Conservation (phyloP, 1,284 basidiomycete genomes). For the Trametes hirsuta region DNA sequence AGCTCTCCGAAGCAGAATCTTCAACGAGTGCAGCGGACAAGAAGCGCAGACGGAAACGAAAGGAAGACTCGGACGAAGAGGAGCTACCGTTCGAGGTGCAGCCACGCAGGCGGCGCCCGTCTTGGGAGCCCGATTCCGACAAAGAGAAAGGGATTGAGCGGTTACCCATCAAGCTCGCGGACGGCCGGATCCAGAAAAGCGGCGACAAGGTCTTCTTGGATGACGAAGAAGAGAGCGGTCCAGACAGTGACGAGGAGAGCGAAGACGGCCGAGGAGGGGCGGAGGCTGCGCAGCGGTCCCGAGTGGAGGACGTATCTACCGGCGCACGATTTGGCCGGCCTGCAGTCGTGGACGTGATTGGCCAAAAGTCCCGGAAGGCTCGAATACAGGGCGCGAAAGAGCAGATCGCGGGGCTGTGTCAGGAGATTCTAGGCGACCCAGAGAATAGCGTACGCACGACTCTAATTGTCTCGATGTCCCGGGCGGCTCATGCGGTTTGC, state of each 20-base stretch:
- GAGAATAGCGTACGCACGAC: slow-evolving; percentile 71
- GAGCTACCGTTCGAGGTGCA: slow-evolving; percentile 75
- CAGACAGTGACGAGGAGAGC: slow-evolving; percentile 45
- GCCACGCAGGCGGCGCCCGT: slow-evolving; percentile 54
- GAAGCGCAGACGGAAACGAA: slow-evolving; percentile 22
- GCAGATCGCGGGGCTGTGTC: slow-evolving; percentile 87
- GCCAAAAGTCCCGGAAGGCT: slow-evolving; percentile 65
- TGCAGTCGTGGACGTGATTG: slow-evolving; percentile 77
- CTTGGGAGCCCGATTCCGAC: slow-evolving; percentile 48
- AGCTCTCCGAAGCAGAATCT: slow-evolving; percentile 18
- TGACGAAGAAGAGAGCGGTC: slow-evolving; percentile 42
- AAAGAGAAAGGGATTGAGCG: slow-evolving; percentile 60
- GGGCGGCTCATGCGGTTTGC: slow-evolving; percentile 21
- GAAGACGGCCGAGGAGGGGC: slow-evolving; percentile 38
- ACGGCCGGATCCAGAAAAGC: slow-evolving; percentile 72
- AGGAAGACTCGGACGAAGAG: slow-evolving; percentile 53
- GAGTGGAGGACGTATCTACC: slow-evolving; percentile 72
- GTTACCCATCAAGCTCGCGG: slow-evolving; percentile 84
- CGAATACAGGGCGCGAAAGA: slow-evolving; percentile 84
- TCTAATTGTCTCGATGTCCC: slow-evolving; percentile 13
- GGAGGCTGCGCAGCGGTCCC: slow-evolving; percentile 26
- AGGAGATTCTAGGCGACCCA: slow-evolving; percentile 87
- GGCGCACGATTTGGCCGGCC: slow-evolving; percentile 82
- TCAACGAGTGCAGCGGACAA: slow-evolving; percentile 19
- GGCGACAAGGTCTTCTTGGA: slow-evolving; percentile 38